Evolutionary conservation across 805 yeast genomes (phyloP).

Genomic region (Sugiyamaella marilandica): DNA sequence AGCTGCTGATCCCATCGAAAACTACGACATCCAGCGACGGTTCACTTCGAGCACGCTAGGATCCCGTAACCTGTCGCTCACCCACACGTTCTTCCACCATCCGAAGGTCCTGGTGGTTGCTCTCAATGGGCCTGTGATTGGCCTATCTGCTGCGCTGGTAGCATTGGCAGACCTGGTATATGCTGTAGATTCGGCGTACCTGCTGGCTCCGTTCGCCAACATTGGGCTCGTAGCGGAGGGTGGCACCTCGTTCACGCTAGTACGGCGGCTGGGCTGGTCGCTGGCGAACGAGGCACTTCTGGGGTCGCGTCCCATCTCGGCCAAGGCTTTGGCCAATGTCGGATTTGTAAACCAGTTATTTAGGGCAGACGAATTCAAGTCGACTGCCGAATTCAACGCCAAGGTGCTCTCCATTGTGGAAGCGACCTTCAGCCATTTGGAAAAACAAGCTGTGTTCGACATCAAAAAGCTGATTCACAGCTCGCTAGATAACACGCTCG

Average conservation of each 20-base stretch:
- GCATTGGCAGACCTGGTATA: slow-evolving; percentile 74
- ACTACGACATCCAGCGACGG: slow-evolving; percentile 17
- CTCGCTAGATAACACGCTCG: slow-evolving; percentile 33
- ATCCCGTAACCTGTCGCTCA: slow-evolving; percentile 66
- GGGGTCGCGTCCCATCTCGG: slow-evolving; percentile 59
- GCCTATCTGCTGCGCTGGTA: slow-evolving; percentile 68
- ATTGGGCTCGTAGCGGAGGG: slow-evolving; percentile 84
- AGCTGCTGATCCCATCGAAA: not conserved
- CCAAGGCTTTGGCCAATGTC: slow-evolving; percentile 48
- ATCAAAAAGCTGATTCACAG: slow-evolving; percentile 43
- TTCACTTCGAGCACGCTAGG: slow-evolving; percentile 55
- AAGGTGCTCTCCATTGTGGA: slow-evolving; percentile 39
- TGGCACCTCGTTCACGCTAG: slow-evolving; percentile 62
- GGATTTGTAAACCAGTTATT: slow-evolving; percentile 64
- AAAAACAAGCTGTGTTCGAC: slow-evolving; percentile 40
- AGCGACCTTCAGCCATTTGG: slow-evolving; percentile 41
- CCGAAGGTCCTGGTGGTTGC: slow-evolving; percentile 65
- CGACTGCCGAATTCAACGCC: slow-evolving; percentile 45
- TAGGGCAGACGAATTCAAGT: slow-evolving; percentile 30
- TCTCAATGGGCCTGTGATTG: slow-evolving; percentile 83
- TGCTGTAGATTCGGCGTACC: slow-evolving; percentile 50
- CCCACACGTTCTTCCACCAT: slow-evolving; percentile 66
- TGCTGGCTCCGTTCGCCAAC: slow-evolving; percentile 74
- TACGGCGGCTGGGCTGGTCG: slow-evolving; percentile 66
- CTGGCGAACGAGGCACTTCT: slow-evolving; percentile 68